Percentiles rank a stretch among this genome's conserved stretches.
phyloP scores from a whole-genome alignment of 2,329 filamentous ascomycete species.

The Fusarium sp. region DNA sequence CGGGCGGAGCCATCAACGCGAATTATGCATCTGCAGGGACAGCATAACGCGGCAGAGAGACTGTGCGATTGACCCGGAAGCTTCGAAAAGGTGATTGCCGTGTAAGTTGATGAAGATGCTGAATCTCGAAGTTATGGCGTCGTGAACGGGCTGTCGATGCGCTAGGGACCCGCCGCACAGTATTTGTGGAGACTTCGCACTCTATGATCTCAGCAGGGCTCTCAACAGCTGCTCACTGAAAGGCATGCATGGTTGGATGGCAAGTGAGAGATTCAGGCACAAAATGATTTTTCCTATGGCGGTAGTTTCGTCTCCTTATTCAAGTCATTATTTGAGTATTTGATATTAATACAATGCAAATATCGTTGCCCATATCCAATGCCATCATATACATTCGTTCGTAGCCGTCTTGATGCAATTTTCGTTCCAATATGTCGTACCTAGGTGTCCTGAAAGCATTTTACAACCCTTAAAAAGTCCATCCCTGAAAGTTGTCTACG shows the following conservation, averaged over 20 bases:
- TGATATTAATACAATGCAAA: constrained; percentile 5
- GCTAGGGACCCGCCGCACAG: constrained; percentile 34
- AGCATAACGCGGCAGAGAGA: constrained; percentile 37
- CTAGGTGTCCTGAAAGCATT: background rate
- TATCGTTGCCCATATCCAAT: background rate
- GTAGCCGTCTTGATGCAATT: constrained; percentile 11
- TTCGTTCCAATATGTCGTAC: constrained; percentile 3
- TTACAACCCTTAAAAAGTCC: constrained; percentile 59
- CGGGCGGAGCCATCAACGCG: constrained; percentile 66
- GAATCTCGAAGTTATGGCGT: constrained; percentile 29
- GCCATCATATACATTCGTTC: background rate
- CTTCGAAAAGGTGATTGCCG: constrained; percentile 1
- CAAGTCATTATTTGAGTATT: background rate
- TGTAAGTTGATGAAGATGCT: constrained; percentile 27
- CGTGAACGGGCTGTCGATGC: constrained; percentile 33
- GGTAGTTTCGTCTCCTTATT: background rate
- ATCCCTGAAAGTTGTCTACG: constrained; percentile 78
- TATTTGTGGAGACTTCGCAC: constrained; percentile 18
- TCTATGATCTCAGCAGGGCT: background rate
- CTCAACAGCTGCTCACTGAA: background rate
- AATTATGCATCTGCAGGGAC: constrained; percentile 44
- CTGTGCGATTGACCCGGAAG: constrained; percentile 9
- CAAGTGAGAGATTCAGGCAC: background rate
- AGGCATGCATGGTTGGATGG: background rate
- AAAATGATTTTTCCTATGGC: background rate